Evolutionary conservation across 2,329 filamentous ascomycete species (phyloP).

Genomic region (Lasiodiplodia gonubiensis): DNA sequence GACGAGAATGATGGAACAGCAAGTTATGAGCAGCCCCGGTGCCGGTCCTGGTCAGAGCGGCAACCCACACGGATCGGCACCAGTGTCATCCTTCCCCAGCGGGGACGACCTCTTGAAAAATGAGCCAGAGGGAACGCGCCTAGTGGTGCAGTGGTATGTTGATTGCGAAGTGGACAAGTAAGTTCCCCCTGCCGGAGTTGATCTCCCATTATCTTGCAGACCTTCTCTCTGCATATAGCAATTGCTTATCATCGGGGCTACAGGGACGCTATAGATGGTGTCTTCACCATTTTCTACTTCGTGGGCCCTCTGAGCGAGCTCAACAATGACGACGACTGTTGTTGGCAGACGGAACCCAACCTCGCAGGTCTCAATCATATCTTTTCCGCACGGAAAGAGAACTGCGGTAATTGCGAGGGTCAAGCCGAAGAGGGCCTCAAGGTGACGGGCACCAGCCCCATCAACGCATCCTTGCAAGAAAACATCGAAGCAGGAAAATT

Average conservation of each 20-base stretch:
- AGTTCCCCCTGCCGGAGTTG: too few relatives aligned
- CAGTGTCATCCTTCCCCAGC: too few relatives aligned
- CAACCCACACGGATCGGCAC: not conserved
- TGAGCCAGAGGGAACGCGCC: too few relatives aligned
- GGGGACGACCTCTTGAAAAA: too few relatives aligned
- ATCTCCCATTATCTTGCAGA: too few relatives aligned
- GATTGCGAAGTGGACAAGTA: too few relatives aligned
- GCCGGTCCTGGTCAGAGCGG: too few relatives aligned
- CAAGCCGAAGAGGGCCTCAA: not conserved
- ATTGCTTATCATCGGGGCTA: not conserved
- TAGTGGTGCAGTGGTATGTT: too few relatives aligned
- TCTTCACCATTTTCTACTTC: not conserved
- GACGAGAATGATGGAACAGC: too few relatives aligned
- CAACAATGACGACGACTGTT: not conserved
- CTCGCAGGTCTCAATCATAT: not conserved
- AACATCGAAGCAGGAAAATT: not conserved
- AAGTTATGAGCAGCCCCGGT: too few relatives aligned
- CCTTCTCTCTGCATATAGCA: too few relatives aligned
- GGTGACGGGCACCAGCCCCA: not conserved
- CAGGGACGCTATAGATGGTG: not conserved
- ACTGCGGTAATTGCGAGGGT: not conserved
- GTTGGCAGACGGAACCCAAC: not conserved
- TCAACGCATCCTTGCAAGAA: not conserved
- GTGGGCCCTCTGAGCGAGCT: not conserved
- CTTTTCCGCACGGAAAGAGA: not conserved